Evolutionary conservation across 106 monocot genomes (phyloP).

Genomic region (Apostasia ramifera): DNA sequence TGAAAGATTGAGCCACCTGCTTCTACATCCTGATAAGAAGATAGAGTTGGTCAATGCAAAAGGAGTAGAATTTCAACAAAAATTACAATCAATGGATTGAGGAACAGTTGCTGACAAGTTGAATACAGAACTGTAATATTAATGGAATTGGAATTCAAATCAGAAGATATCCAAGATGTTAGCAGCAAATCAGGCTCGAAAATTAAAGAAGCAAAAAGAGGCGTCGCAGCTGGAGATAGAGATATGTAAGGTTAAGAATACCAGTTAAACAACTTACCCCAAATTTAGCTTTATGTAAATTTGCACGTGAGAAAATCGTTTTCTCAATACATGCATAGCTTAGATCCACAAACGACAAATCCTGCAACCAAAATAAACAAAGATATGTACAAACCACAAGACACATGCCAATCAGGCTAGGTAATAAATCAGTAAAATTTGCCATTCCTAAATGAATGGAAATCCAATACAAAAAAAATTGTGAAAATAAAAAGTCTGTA

Average conservation of each 20-base stretch:
- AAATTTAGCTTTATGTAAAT: slow-evolving; percentile 83
- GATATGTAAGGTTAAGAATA: not conserved
- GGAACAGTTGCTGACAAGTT: no score
- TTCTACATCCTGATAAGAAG: slow-evolving; percentile 59
- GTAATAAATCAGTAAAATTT: no score
- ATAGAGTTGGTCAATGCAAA: slow-evolving; percentile 1
- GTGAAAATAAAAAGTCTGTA: no score
- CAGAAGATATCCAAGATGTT: no score
- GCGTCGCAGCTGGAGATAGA: not conserved
- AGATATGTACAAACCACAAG: not conserved
- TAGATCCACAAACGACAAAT: slow-evolving; percentile 81
- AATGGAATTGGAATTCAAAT: no score
- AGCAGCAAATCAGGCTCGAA: not conserved
- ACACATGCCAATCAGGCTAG: not conserved
- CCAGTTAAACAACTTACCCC: slow-evolving; percentile 33
- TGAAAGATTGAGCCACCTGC: slow-evolving; percentile 67
- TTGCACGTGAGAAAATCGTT: slow-evolving; percentile 65
- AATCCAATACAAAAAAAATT: no score
- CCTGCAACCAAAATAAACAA: slow-evolving; percentile 34
- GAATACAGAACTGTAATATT: no score
- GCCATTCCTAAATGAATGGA: no score
- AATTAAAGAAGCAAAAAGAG: not conserved
- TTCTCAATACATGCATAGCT: slow-evolving; percentile 64
- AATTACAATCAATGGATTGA: no score
- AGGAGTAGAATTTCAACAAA: not conserved